phyloP scores from a whole-genome alignment of 768 basidiomycete species.

The Boletus tylopilopsis region DNA sequence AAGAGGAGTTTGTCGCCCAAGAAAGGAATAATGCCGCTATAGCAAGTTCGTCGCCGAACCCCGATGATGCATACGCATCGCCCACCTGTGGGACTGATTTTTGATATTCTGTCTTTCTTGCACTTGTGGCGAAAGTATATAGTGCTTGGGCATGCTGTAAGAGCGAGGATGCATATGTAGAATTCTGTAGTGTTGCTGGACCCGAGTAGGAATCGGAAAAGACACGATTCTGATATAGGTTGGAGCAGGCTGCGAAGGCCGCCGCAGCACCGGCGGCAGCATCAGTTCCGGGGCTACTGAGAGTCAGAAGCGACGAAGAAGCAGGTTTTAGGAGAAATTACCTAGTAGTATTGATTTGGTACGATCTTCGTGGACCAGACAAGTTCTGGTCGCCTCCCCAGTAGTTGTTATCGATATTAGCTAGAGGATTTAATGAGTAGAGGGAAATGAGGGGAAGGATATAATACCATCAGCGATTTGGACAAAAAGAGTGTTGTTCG shows the following conservation, averaged over 20 bases:
- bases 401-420: slow-evolving; percentile 66
- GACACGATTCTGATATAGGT: slow-evolving; percentile 63
- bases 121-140: slow-evolving; percentile 72
- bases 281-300: slow-evolving; percentile 75
- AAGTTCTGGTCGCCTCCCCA: slow-evolving; percentile 88
- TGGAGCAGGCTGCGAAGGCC: slow-evolving; percentile 84
- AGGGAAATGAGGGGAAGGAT: neutral
- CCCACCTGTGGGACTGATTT: slow-evolving; percentile 62
- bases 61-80: slow-evolving; percentile 66
- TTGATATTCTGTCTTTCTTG: slow-evolving; percentile 62
- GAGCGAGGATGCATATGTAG: slow-evolving; percentile 66
- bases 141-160: slow-evolving; percentile 71
- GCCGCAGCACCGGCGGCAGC: slow-evolving; percentile 80
- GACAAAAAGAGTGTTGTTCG: slow-evolving; percentile 67
- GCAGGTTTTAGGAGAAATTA: slow-evolving; percentile 11
- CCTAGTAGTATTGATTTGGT: slow-evolving; percentile 69
- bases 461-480: slow-evolving; percentile 64
- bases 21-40: slow-evolving; percentile 77
- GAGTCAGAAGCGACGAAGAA: neutral
- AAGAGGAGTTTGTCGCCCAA: slow-evolving; percentile 60
- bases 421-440: slow-evolving; percentile 31
- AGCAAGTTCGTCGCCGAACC: slow-evolving; percentile 69
- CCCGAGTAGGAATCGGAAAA: slow-evolving; percentile 53
- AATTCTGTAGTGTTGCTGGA: slow-evolving; percentile 67
- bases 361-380: slow-evolving; percentile 70